Percentiles rank a stretch among this genome's conserved stretches.
These are phyloP conservation scores for Pseudotsuga menziesii DNA, from an alignment of 75 land plant species.

Conservation along the genomic window DNA sequence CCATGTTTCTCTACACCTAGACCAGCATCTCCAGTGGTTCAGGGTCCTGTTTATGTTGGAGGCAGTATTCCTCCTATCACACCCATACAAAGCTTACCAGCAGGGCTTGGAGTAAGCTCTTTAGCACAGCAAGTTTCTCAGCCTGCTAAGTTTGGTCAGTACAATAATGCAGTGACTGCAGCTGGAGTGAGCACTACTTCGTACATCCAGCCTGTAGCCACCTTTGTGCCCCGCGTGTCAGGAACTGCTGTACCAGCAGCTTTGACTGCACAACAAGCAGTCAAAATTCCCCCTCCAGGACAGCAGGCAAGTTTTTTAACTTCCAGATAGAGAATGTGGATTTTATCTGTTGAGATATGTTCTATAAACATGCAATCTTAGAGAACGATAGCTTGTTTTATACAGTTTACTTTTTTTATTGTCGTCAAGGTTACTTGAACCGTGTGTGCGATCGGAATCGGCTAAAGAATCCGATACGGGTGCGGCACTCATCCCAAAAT, in stretches of 20 bases:
- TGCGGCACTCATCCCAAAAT: too few species aligned
- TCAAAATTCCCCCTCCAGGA: conserved; percentile 13
- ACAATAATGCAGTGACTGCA: conserved; percentile 5
- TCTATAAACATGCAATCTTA: too few species aligned
- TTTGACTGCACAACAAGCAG: conserved; percentile 8
- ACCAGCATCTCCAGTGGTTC: conserved; percentile 25
- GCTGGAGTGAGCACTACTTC: not conserved
- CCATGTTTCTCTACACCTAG: conserved; percentile 32
- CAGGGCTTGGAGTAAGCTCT: conserved; percentile 19
- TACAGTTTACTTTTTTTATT: too few species aligned
- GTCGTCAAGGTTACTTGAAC: too few species aligned
- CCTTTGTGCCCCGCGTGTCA: conserved; percentile 8
- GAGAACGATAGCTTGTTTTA: too few species aligned
- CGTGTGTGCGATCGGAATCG: too few species aligned
- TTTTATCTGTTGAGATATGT: too few species aligned
- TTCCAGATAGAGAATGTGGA: not conserved
- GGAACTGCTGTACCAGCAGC: not conserved
- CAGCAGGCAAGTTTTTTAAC: conserved; percentile 6
- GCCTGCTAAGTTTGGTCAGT: conserved; percentile 4
- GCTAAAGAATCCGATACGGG: too few species aligned
- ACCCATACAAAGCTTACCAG: conserved; percentile 19
- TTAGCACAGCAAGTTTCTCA: conserved; percentile 11
- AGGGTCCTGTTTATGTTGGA: conserved; percentile 27
- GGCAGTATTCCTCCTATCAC: conserved; percentile 19
- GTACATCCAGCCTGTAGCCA: conserved; percentile 1